Base-by-base conservation (phyloP, 805 yeast genomes). In the Danielia oregonensis region DNA sequence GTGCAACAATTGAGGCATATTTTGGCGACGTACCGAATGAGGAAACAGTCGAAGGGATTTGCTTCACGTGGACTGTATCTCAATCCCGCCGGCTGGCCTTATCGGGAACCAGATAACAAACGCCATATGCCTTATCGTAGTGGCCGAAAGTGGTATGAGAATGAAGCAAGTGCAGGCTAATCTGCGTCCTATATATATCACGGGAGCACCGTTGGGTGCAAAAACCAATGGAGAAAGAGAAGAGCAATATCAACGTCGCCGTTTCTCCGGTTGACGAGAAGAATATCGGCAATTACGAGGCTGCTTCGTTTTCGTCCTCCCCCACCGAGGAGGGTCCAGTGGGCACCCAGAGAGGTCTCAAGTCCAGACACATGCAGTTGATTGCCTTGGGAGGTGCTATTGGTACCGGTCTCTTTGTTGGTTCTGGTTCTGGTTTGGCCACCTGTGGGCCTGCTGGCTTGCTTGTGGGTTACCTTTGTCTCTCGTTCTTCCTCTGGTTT, bases 341-440 rank as follows among this genome's bases (percentile, higher is more conserved):
- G n/a, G 26, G 24, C 7, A 26, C 31, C n/a, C 13, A 17, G 13
- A 24, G 33, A 18, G 37, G 37, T 2, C 17, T 35, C 16, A 29
- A 29, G 26, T 15, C 30, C 17, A 17, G 37, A 3, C 37, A 35
- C 30, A 29, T 35, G 12, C 29, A 18, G 24, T 35, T 51, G 30
- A 42, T 51, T 21, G 42, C 44, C 16, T 34, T 49, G n/a, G 52
- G 46, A 6, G 53, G 52, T 27, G 49, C 44, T 12, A 45, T 50
- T 21, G 55, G 55, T 3, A 51, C 57, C 2, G 55, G 57, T 8
- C 33, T 52, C 12, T 52, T 49, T 33, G 46, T 59, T 23, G 55
- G 55, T n/a, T 53, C 58, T 15, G 59, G 59, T 9, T 44, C 51
- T n/a, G 47, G 52, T 23, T 33, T 49, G 16, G 32, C 45, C 18